Evolutionary conservation across 164 flowering plant genomes (phyloP), one percentile per base, ranked within the genome.

Genomic region (Macadamia tetraphylla): DNA sequence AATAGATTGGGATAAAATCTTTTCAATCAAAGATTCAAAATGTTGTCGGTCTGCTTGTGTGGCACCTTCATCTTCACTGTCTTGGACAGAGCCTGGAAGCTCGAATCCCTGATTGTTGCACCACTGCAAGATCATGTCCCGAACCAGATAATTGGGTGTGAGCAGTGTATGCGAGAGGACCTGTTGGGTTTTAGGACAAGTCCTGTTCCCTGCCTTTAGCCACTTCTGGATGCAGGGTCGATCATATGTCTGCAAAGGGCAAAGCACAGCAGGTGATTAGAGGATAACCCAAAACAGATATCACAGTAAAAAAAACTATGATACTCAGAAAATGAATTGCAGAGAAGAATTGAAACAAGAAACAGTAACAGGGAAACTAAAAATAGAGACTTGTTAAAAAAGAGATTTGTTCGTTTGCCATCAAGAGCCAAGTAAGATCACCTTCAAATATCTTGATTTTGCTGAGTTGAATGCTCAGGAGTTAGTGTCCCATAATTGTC

Each of bases 171-270:
- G 91, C 0, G 89, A 81, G 32, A 92, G 84, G 7, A 85, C 87
- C 74, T 92, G 88, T 43, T 85, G 79, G 17, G 90, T 86, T 23
- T 29, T 67, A 6, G 98, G 98, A 72, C 98, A 92, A 40, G 83
- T 86, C 71, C 78, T 67, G 44, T 83, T 65, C 30, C 96, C 94
- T 5, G 73, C 73, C 65, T 85, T 83, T 49, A 90, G 73, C 92
- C 91, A 86, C 74, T 77, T 81, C 73, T 81, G 86, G 46, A 92
- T 86, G 53, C 66, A 87, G 9, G 78, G 75, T 66, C 89, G 77
- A 60, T 92, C 98, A 71, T 78, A 92, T 18, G 94, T 92, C 98
- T 92, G 90, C 70, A 78, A 17, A 74, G 29, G 8, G 1, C 14
- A 31, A 29, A 35, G 42, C 63, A 62, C 52, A 17, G 40, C 30